Evolutionary conservation across 2,329 filamentous ascomycete species (phyloP), one percentile per base, ranked within the genome.

Genomic region (Aspergillus sergii): DNA sequence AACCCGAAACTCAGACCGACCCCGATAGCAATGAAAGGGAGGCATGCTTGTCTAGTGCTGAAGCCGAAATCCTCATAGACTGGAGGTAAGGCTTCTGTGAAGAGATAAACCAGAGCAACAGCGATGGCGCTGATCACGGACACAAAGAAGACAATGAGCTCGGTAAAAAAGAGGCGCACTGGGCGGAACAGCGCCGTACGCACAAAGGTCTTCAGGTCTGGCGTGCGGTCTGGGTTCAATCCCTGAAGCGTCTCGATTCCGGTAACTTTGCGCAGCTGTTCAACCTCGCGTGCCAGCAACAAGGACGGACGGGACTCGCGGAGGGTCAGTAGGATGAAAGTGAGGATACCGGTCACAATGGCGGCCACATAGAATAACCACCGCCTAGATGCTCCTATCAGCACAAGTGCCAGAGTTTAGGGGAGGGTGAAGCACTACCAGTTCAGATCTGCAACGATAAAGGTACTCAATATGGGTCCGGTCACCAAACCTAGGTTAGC

Each of bases 61-160:
- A 81, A 76, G 2, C 74, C 73, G 50, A 78, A 65, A 6, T 71
- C 70, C 28, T 70, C 53, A 66, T 81, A 84, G 5, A 83, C 75
- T 2, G 74, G 66, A 1, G 74, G 71, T 8, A 84, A 67, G 0
- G 79, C 76, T 71, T 83, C 81, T 0, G 81, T 80, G 65, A 83
- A 82, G 4, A 84, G 77, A 64, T 84, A 85, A 30, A 84, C 79
- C n/a, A 84, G 71, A 0, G 77, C 80, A 66, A 80, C 82, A 8
- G 78, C 77, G 19, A 79, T 70, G 10, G 79, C 79, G 10, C 76
- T 79, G 65, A 84, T 80, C 26, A 81, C 71, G 0, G 81, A 75
- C 12, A 80, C 75, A 45, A 78, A 70, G 43, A 80, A 76, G 32
- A 84, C 78, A 45, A 85, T 79, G 0, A 82, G 82, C 58, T 85